Percentiles rank a stretch among this genome's conserved stretches.
Conservation (phyloP, 495 filamentous ascomycete species). For the Aspergillus egyptiacus region DNA sequence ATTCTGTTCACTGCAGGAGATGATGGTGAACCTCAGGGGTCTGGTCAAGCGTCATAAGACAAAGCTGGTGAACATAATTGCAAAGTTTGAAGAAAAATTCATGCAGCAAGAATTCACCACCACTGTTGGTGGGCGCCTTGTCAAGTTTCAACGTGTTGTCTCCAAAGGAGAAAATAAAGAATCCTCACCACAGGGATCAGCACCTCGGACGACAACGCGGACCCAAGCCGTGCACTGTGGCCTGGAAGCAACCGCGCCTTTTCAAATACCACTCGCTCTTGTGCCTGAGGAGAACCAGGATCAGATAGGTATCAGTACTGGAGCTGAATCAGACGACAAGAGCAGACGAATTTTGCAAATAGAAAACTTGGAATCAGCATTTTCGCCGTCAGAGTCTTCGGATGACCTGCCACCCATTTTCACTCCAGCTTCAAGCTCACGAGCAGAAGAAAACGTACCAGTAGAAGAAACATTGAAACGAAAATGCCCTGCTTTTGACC, state of each 20-base stretch:
- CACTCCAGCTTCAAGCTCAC: constrained; percentile 35
- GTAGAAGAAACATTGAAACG: constrained; percentile 23
- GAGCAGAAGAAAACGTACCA: no score
- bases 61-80: constrained; percentile 33
- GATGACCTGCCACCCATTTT: background rate
- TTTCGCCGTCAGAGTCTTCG: constrained; percentile 17
- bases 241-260: background rate
- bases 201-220: background rate
- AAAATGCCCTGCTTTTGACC: constrained; percentile 17
- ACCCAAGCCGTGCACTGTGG: background rate
- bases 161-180: background rate
- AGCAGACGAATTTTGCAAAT: background rate
- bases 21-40: constrained; percentile 24
- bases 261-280: background rate
- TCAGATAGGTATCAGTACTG: background rate
- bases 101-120: constrained; percentile 27
- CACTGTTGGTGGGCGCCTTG: constrained; percentile 18
- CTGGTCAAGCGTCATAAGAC: constrained; percentile 33
- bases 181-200: background rate
- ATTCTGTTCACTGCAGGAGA: constrained; percentile 21
- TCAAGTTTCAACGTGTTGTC: constrained; percentile 26
- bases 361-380: constrained; percentile 4
- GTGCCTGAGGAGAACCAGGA: background rate
- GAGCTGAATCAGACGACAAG: background rate
- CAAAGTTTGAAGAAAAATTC: constrained; percentile 28